A percentile compares a stretch with the other conserved stretches of the same genome.
phyloP scores from a whole-genome alignment of 1,284 basidiomycete species.

The Rhodotorula sp. region DNA sequence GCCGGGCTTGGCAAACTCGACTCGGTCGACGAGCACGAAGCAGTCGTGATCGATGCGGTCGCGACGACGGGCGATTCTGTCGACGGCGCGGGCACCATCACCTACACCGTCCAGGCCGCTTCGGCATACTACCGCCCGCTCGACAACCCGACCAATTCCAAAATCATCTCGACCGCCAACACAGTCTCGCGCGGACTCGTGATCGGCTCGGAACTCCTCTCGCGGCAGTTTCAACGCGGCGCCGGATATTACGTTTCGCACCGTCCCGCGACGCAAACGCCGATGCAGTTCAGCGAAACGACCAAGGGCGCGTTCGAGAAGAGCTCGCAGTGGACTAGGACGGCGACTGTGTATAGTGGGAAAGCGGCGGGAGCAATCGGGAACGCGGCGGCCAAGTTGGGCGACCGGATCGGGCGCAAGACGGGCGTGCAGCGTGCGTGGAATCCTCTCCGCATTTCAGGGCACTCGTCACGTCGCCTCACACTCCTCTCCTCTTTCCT shows the following conservation, averaged over 20 bases:
- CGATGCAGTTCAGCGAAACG: conserved; percentile 39
- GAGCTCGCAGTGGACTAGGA: conserved; percentile 30
- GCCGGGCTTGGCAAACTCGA: neutral
- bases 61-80: neutral
- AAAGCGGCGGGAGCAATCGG: conserved; percentile 47
- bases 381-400: conserved; percentile 45
- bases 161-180: conserved; percentile 42
- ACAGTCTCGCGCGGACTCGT: conserved; percentile 46
- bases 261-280: conserved; percentile 33
- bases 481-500: neutral
- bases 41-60: conserved; percentile 27
- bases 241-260: conserved; percentile 42
- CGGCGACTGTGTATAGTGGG: conserved; percentile 34
- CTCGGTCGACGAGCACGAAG: conserved; percentile 23
- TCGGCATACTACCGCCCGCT: conserved; percentile 21
- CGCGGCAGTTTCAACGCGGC: conserved; percentile 40
- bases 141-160: conserved; percentile 18
- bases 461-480: neutral
- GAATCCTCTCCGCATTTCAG: neutral
- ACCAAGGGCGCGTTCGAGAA: conserved; percentile 35
- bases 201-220: conserved; percentile 44
- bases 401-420: conserved; percentile 47
- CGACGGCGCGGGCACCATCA: neutral
- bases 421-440: conserved; percentile 47
- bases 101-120: conserved; percentile 26